A percentile compares a stretch with the other conserved stretches of the same genome.
Evolutionary conservation across 495 filamentous ascomycete species (phyloP).

Genomic region (Chaetomium cochliodes): DNA sequence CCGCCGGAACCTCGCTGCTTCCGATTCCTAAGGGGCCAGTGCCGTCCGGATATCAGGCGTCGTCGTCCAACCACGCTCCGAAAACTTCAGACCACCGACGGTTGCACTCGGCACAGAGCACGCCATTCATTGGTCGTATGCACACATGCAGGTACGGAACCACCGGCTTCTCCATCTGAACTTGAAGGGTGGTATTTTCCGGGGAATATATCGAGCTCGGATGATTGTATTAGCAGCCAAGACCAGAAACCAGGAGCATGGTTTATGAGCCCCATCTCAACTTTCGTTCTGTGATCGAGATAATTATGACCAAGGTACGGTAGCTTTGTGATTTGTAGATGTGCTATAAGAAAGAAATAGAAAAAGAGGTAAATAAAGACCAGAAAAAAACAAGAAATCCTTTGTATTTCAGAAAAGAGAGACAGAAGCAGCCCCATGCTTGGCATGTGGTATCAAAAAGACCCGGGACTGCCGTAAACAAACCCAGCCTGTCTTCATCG

Average conservation of each 20-base stretch:
- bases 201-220: not conserved
- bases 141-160: not conserved
- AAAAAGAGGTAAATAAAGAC: not conserved
- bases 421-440: not conserved
- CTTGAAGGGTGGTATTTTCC: too few species aligned
- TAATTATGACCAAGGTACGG: not conserved
- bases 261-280: not conserved
- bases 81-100: not conserved
- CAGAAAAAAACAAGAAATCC: not conserved
- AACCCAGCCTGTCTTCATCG: not conserved
- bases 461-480: not conserved
- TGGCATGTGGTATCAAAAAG: not conserved
- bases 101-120: not conserved
- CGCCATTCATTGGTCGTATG: not conserved
- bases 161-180: not conserved
- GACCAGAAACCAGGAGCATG: not conserved
- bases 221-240: not conserved
- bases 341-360: not conserved
- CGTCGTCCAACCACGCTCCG: not conserved
- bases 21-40: conserved; percentile 13
- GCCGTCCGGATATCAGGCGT: not conserved
- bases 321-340: not conserved
- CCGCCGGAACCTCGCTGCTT: conserved; percentile 20
- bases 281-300: not conserved
- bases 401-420: not conserved